Percentiles rank a stretch among this genome's conserved stretches.
These are phyloP conservation scores for Botrytis fragariae DNA, from an alignment of 2,329 filamentous ascomycete species.

Conservation along the genomic window DNA sequence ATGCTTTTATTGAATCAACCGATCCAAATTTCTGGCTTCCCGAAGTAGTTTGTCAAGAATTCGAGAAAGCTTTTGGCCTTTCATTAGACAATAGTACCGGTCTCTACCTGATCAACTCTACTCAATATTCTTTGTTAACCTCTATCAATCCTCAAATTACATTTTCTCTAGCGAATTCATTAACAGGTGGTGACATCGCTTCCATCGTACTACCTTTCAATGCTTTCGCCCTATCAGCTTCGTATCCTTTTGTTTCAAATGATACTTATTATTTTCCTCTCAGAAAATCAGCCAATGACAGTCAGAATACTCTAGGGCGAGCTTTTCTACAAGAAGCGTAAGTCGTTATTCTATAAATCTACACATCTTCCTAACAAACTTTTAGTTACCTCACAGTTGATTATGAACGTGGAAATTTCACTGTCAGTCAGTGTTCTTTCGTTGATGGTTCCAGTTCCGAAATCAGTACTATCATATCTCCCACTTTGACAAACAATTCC, in stretches of 20 bases:
- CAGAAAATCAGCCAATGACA: constrained; percentile 36
- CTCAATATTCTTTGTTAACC: constrained; percentile 31
- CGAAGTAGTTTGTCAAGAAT: constrained; percentile 55
- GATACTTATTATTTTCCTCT: constrained; percentile 48
- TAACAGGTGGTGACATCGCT: constrained; percentile 33
- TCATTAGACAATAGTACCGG: constrained; percentile 60
- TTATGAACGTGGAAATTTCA: constrained; percentile 35
- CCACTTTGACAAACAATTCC: constrained; percentile 17
- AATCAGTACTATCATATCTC: constrained; percentile 22
- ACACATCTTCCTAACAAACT: constrained; percentile 1
- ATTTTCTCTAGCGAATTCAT: constrained; percentile 30
- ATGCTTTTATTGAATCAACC: constrained; percentile 54
- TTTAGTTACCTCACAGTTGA: constrained; percentile 34
- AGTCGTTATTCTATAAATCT: neutral
- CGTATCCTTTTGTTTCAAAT: constrained; percentile 35
- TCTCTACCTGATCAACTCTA: constrained; percentile 61
- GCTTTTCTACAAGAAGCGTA: constrained; percentile 43
- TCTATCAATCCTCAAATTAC: constrained; percentile 34
- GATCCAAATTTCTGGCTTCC: constrained; percentile 64
- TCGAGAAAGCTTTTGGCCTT: constrained; percentile 62
- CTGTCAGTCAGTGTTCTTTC: constrained; percentile 32
- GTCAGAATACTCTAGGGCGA: constrained; percentile 42
- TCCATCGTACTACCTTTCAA: constrained; percentile 33
- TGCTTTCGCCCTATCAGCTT: constrained; percentile 31
- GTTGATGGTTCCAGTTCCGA: constrained; percentile 24